phyloP scores from a whole-genome alignment of 2,329 filamentous ascomycete genomes.

The Penicillium sp. region DNA sequence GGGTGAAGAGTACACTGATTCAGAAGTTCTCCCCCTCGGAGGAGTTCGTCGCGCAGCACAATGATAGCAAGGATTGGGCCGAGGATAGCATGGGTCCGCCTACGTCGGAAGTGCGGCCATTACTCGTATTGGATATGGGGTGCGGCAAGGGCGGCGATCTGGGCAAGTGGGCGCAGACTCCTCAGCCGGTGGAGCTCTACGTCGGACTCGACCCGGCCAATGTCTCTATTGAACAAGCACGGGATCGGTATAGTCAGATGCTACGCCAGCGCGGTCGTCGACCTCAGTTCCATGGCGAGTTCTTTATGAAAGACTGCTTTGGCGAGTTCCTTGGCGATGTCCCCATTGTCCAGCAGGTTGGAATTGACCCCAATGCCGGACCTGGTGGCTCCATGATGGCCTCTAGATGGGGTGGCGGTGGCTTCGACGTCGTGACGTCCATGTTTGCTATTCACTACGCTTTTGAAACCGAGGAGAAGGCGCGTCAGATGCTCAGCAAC shows the following conservation, averaged over 20 bases:
- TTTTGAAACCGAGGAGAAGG: constrained; percentile 88
- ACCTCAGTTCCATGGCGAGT: constrained; percentile 76
- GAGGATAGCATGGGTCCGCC: constrained; percentile 35
- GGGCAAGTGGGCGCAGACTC: constrained; percentile 92
- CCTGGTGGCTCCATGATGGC: constrained; percentile 54
- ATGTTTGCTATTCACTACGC: constrained; percentile 99
- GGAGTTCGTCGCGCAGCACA: constrained; percentile 59
- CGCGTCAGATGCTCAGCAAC: constrained; percentile 87
- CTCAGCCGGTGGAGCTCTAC: constrained; percentile 87
- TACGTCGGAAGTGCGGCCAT: constrained; percentile 49
- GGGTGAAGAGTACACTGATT: constrained; percentile 96
- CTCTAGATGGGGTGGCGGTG: constrained; percentile 69
- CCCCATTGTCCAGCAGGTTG: constrained; percentile 78
- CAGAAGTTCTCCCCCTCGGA: constrained; percentile 90
- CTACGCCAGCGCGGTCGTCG: constrained; percentile 54
- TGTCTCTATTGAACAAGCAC: constrained; percentile 85
- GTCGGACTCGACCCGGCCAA: constrained; percentile 93
- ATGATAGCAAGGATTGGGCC: constrained; percentile 46
- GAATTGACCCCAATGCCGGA: constrained; percentile 72
- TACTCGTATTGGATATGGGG: constrained; percentile 88
- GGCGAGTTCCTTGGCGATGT: constrained; percentile 79
- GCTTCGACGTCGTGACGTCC: constrained; percentile 95
- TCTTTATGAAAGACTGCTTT: constrained; percentile 90
- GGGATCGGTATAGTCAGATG: constrained; percentile 78
- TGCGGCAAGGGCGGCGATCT: constrained; percentile 96